Base-by-base conservation (phyloP, 345 rosid species). In the Eucalyptus albens region DNA sequence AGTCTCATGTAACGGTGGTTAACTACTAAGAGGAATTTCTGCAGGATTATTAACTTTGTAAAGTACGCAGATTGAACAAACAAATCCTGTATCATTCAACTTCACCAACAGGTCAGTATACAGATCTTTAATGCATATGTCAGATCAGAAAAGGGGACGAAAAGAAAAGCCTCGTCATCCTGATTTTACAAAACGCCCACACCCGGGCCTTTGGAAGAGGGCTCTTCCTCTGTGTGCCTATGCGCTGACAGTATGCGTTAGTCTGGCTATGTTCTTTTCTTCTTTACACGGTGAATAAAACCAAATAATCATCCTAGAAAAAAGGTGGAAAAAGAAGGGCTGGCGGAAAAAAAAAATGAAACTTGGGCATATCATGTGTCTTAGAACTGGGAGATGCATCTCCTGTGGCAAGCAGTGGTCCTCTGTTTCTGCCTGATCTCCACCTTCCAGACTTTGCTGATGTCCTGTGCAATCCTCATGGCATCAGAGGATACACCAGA, bases 401-500 rank as follows among this genome's bases (percentile, higher is more conserved):
- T 91, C 91, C 98, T 92, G 83, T 89, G 97, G 93, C 93, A 92
- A 89, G 94, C 92, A 11, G 93, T 88, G 89, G 93, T 92, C 92
- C 93, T 97, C 37, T 91, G 91, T 14, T 95, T 96, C 69, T 87
- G 93, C 92, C 93, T 95, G 11, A 97, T 97, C 92, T 97, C 99
- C 12, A 91, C 83, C 89, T 95, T 97, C 99, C 98, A 98, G 89
- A 93, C 95, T 37, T 88, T 90, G 92, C 97, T 94, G 82, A 98
- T 97, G 37, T 98, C 99, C 88, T 94, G 92, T 40, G 98, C 96
- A 8, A 97, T 96, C 50, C 89, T 96, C 67, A 91, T 87, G 27
- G 99, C 98, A 50, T 98, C 99, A 33, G 93, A 93, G 59, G 98
- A 96, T 59, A 96, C 97, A 87, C 99, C 99, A 4, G 96, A 93